Base-by-base conservation (phyloP, 78 protist genomes). In the Dictyostelium purpureum region DNA sequence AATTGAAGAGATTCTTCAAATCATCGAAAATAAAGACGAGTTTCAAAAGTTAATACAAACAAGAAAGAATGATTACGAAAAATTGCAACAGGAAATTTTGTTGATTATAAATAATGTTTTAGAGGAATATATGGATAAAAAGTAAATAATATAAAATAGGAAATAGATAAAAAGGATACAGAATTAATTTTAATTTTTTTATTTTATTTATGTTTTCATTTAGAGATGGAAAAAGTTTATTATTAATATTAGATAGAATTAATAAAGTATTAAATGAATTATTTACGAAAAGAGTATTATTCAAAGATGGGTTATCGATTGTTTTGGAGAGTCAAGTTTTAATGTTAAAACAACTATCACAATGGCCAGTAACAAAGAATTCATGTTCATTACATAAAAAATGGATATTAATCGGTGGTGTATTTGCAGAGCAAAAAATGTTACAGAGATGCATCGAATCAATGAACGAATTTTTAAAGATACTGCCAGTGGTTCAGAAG, bases 391-490 rank as follows among this genome's bases (percentile, higher is more conserved):
- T n/a, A 31, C 81, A 75, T 52, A 75, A 52, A 45, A 75, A 75
- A 75, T 75, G 81, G 81, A 51, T 75, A 35, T 52, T 75, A 18
- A 35, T 75, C 35, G 81, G 81, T 38, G 81, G 81, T 75, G 66
- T 75, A 2, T 75, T 45, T 10, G 35, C 35, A 19, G 81, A 75
- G 3, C 24, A 51, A 10, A 38, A 45, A 43, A 16, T 43, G n/a
- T 47, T 14, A 7, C 12, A 14, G 12, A 21, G 28, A 43, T 63
- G 67, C 5, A 19, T 75, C 4, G 67, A 52, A 24, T 35, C 37
- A 51, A 75, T 75, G 81, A 7, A 28, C 1, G 66, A 51, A 4
- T 51, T 75, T 18, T n/a, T 75, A 4, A 26, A 33, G 12, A 7
- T 75, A 9, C n/a, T 75, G 12, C 21, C 45, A 33, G 81, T 21